Evolutionary conservation across 768 basidiomycete genomes (phyloP).

Genomic region (Mycena sanguinolenta): DNA sequence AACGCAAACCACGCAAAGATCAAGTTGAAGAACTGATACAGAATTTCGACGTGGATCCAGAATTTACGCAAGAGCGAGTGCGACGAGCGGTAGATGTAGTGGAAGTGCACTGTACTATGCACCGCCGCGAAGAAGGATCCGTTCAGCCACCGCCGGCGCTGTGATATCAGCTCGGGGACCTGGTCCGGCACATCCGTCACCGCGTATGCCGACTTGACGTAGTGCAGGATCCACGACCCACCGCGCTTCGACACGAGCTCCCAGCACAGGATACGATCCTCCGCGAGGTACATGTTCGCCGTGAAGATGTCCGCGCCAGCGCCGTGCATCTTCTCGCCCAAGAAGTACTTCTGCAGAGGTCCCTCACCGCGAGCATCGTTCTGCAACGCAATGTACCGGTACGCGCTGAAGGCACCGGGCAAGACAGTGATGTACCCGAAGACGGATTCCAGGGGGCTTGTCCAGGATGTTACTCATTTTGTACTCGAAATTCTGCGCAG

Average conservation of each 20-base stretch:
- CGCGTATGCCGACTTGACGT: constrained; percentile 94
- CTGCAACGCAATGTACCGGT: constrained; percentile 90
- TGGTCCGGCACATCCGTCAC: constrained; percentile 95
- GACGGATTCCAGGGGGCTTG: constrained; percentile 88
- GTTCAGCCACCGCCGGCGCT: constrained; percentile 96
- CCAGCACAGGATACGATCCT: constrained; percentile 97
- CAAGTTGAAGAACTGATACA: constrained; percentile 92
- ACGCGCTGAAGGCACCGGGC: constrained; percentile 93
- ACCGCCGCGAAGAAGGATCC: constrained; percentile 98
- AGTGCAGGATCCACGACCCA: constrained; percentile 93
- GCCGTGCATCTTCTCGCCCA: constrained; percentile 95
- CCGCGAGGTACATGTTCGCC: constrained; percentile 96
- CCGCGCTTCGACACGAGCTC: constrained; percentile 96
- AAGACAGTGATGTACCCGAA: constrained; percentile 97
- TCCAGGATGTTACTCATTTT: constrained; percentile 93
- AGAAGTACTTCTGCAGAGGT: constrained; percentile 94
- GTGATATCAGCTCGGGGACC: constrained; percentile 94
- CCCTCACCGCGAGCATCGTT: constrained; percentile 89
- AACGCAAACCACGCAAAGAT: constrained; percentile 94
- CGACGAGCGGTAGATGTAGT: constrained; percentile 93
- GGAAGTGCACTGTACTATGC: constrained; percentile 92
- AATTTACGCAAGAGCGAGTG: constrained; percentile 87
- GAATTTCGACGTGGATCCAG: constrained; percentile 94
- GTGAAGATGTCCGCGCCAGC: constrained; percentile 93
- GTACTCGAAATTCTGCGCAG: constrained; percentile 97